These are phyloP conservation scores for Coemansia sp. DNA, from an alignment of 192 early-diverging fungal genomes.

Conservation along the genomic window DNA sequence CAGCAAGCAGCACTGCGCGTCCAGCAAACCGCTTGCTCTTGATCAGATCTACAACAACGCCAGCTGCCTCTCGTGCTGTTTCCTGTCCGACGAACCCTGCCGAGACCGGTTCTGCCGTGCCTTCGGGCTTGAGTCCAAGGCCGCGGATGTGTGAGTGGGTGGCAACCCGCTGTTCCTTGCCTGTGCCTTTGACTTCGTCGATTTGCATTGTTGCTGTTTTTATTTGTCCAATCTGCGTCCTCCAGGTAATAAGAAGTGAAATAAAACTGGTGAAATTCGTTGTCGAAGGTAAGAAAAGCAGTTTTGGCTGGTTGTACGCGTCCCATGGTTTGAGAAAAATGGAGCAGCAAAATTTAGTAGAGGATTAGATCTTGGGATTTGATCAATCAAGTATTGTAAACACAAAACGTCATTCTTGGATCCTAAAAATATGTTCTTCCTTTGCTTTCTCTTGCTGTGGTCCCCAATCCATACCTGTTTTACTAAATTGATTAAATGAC, in stretches of 20 bases:
- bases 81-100: conserved; percentile 98
- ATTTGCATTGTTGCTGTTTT: conserved; percentile 71
- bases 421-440: background rate
- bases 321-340: too few relatives aligned
- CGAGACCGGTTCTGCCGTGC: conserved; percentile 79
- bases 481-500: conserved; percentile 8
- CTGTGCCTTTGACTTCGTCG: conserved; percentile 86
- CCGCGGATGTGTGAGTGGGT: conserved; percentile 98
- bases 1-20: conserved; percentile 89
- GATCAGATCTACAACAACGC: conserved; percentile 93
- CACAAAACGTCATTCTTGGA: too few relatives aligned
- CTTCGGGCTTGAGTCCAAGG: conserved; percentile 84
- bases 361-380: background rate
- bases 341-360: background rate
- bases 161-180: conserved; percentile 91
- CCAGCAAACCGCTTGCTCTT: conserved; percentile 97
- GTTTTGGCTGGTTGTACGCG: background rate
- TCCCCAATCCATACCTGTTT: background rate
- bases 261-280: too few relatives aligned
- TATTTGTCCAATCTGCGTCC: background rate
- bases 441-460: background rate
- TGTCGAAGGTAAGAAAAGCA: too few relatives aligned
- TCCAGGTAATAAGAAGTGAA: too few relatives aligned
- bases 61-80: conserved; percentile 92
- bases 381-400: too few relatives aligned